Conservation (phyloP, 2,329 filamentous ascomycete species). For the Xylaria arbuscula region DNA sequence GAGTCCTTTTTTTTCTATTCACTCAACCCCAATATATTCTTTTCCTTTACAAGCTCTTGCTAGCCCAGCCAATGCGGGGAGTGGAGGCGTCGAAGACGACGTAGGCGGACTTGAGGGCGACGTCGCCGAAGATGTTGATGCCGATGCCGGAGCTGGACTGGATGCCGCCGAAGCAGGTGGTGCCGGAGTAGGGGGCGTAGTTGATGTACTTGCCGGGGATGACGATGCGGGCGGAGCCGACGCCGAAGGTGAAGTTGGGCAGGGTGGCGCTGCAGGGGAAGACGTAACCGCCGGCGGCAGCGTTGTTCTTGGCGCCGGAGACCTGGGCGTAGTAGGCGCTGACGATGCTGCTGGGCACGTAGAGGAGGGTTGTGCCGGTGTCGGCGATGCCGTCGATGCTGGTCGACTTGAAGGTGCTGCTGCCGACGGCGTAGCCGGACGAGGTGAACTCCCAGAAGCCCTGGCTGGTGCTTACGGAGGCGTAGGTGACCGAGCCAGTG, state of each 20-base stretch:
- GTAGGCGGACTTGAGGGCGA: slow-evolving; percentile 74
- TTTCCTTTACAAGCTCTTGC: slow-evolving; percentile 43
- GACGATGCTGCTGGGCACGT: slow-evolving; percentile 59
- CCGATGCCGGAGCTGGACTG: slow-evolving; percentile 57
- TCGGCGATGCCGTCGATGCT: slow-evolving; percentile 63
- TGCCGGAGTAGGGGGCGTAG: slow-evolving; percentile 58
- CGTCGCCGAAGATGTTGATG: slow-evolving; percentile 72
- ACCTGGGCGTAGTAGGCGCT: slow-evolving; percentile 64
- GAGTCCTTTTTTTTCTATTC: not conserved
- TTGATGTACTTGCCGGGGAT: slow-evolving; percentile 63
- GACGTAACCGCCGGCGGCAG: slow-evolving; percentile 59
- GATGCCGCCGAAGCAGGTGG: slow-evolving; percentile 72
- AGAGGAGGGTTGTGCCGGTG: slow-evolving; percentile 67
- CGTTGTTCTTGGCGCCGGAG: slow-evolving; percentile 54
- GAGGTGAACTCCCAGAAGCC: slow-evolving; percentile 52
- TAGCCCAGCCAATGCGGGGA: slow-evolving; percentile 60
- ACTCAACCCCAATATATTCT: not conserved
- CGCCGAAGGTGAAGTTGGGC: slow-evolving; percentile 63
- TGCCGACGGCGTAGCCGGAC: slow-evolving; percentile 47
- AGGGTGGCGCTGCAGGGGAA: slow-evolving; percentile 62
- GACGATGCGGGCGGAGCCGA: slow-evolving; percentile 61
- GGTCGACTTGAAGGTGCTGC: slow-evolving; percentile 37
- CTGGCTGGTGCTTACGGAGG: slow-evolving; percentile 43
- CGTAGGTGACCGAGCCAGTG: slow-evolving; percentile 48
- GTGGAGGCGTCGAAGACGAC: slow-evolving; percentile 65